Evolutionary conservation across 139 green algal genomes (phyloP), one percentile per base, ranked within the genome.

Genomic region (Chlamydomonas schloesseri): DNA sequence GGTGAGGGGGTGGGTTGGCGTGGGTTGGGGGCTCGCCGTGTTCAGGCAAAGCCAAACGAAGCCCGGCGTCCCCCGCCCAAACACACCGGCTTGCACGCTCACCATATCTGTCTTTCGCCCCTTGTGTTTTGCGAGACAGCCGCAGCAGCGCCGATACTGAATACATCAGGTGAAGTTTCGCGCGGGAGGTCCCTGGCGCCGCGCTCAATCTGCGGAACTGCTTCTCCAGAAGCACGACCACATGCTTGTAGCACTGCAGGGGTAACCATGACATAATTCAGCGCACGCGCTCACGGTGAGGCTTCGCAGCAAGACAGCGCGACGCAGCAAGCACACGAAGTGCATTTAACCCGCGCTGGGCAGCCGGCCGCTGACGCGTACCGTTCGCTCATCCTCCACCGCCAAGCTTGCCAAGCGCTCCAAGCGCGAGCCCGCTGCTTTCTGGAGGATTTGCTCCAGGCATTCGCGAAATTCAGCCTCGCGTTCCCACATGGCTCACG

Each of bases 311-410:
- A 6, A 18, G 26, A 69, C 13, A 2, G 17, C 17, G 26, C 62
- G 31, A 6, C 28, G 17, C 13, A 46, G 65, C 31, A 28, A 46
- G 31, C 67, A 73, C 31, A 47, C 31, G 17, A 5, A 13, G 42
- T 8, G 8, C 42, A 50, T 50, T 50, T 5, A 50, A 8, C n/a
- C n/a, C n/a, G n/a, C n/a, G n/a, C n/a, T n/a, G n/a, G n/a, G n/a
- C n/a, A n/a, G n/a, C n/a, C n/a, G n/a, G n/a, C n/a, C n/a, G n/a
- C n/a, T n/a, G n/a, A n/a, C n/a, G n/a, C 79, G 20, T 31, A 86
- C 80, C 80, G 53, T 73, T 58, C 64, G 50, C 53, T 86, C 80
- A 86, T 86, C 80, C 29, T 78, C 80, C 34, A 86, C 64, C 3
- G 80, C 80, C 17, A 86, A 23, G 13, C 17, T 34, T 8, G 80